Evolutionary conservation across 1,139 yeast genomes (phyloP), one percentile per base, ranked within the genome.

Genomic region (Yamadazyma pseudoaaseri): DNA sequence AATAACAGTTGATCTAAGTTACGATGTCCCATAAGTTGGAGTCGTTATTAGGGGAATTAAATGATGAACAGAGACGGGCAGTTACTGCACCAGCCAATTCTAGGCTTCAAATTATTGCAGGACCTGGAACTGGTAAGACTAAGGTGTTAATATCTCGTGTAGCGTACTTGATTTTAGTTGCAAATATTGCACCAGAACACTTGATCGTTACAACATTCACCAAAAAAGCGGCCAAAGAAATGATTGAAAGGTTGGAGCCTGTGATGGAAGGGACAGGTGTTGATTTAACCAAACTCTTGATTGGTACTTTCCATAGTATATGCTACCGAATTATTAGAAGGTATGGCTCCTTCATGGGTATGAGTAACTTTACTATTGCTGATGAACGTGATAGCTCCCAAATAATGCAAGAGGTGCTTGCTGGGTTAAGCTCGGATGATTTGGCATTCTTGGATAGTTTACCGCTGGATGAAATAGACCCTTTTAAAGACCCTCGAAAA

Each of bases 91-190:
- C 82, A 0, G 49, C 64, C 2, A 50, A 60, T 14, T 76, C 79
- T 1, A 70, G 73, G 17, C 62, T 87, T 26, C 95, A 86, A 52
- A 79, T 90, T 18, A 70, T 89, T 21, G 97, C 97, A 0, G 97
- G 97, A 0, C 97, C 97, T 0, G 97, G 97, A 2, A 84, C 80
- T 0, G 90, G 90, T 4, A 85, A 89, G 55, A 89, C 97, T 3
- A 85, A 81, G 49, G 90, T 90, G 2, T 61, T 90, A 28, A 79
- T 86, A 0, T 70, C 89, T 1, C 66, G 96, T 29, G 94, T 87
- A 6, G 94, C 94, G 0, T 75, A 79, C 51, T 62, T 89, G 22
- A 49, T 86, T 16, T 45, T 76, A 2, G 58, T 70, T 8, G 72
- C 76, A 23, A 52, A 65, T 2, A 57, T 81, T 1, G 59, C 66